phyloP scores from a whole-genome alignment of 2,329 filamentous ascomycete genomes.

The Chrysoporthe deuterocubensis region DNA sequence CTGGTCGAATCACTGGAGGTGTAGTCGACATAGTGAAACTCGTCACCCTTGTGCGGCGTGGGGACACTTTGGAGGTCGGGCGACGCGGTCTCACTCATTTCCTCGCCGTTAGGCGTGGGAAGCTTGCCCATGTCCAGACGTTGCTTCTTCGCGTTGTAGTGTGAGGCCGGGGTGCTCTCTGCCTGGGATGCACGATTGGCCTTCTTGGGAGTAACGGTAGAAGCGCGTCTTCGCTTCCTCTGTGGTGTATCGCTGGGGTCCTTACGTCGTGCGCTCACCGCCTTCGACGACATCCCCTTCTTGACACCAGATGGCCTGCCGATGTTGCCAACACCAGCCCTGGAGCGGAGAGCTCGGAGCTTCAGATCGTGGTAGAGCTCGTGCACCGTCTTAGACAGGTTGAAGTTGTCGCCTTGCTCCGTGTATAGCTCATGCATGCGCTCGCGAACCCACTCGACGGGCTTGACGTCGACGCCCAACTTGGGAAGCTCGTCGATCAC shows the following conservation, averaged over 20 bases:
- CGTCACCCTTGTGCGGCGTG: slow-evolving; percentile 31
- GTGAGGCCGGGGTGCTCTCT: slow-evolving; percentile 29
- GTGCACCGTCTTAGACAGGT: slow-evolving; percentile 53
- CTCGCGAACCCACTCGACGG: slow-evolving; percentile 61
- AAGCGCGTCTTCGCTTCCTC: slow-evolving; percentile 29
- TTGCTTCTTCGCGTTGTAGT: slow-evolving; percentile 17
- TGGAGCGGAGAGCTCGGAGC: slow-evolving; percentile 51
- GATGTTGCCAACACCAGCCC: slow-evolving; percentile 61
- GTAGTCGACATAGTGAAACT: slow-evolving; percentile 50
- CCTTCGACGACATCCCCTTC: slow-evolving; percentile 30
- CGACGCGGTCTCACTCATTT: slow-evolving; percentile 4
- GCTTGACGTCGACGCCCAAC: slow-evolving; percentile 56
- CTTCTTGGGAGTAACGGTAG: slow-evolving; percentile 21
- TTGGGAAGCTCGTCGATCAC: slow-evolving; percentile 55
- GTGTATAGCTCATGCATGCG: slow-evolving; percentile 55
- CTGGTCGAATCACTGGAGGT: slow-evolving; percentile 58
- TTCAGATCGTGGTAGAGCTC: slow-evolving; percentile 62
- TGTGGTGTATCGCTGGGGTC: slow-evolving; percentile 34
- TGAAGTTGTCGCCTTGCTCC: slow-evolving; percentile 52
- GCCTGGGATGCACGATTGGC: slow-evolving; percentile 29
- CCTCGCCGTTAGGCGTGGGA: slow-evolving; percentile 4
- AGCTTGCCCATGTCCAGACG: slow-evolving; percentile 3
- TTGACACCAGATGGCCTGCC: slow-evolving; percentile 57
- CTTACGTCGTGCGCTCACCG: slow-evolving; percentile 34
- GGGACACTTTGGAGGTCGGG: slow-evolving; percentile 2